Percentiles rank a stretch among this genome's conserved stretches.
These are phyloP conservation scores for Saturnispora galanensis DNA, from an alignment of 805 yeast genomes.

Conservation along the genomic window DNA sequence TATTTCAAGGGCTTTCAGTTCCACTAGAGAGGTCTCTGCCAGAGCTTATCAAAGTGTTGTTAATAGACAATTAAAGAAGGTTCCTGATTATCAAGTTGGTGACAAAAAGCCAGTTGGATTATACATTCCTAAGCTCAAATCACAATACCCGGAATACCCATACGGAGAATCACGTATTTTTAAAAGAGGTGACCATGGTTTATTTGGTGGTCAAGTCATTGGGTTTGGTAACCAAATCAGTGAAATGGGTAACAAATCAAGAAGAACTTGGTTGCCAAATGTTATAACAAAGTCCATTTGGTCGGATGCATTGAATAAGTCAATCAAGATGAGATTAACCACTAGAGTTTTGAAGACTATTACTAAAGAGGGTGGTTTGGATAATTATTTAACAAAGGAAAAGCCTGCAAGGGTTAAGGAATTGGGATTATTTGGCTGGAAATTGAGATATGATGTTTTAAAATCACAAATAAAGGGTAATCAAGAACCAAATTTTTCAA, in stretches of 20 bases:
- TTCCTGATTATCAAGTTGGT: constrained; percentile 41
- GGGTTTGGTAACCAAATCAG: constrained; percentile 70
- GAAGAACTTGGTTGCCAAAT: constrained; percentile 75
- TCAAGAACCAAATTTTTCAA: too few relatives aligned
- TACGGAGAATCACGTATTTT: constrained; percentile 71
- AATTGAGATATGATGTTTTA: constrained; percentile 67
- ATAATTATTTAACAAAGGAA: constrained; percentile 77
- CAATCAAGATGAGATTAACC: constrained; percentile 52
- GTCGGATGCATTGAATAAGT: constrained; percentile 66
- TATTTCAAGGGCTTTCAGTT: constrained; percentile 1
- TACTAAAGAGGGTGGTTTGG: constrained; percentile 91
- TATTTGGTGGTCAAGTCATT: constrained; percentile 82
- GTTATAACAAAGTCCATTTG: constrained; percentile 66
- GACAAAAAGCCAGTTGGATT: constrained; percentile 36
- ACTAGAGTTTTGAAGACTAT: constrained; percentile 80
- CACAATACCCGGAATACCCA: constrained; percentile 54
- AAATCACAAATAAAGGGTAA: constrained; percentile 21
- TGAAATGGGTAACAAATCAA: constrained; percentile 61
- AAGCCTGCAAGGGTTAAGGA: constrained; percentile 86
- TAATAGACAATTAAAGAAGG: constrained; percentile 35
- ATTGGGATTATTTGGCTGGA: constrained; percentile 90
- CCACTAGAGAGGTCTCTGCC: constrained; percentile 11
- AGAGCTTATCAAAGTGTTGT: constrained; percentile 34
- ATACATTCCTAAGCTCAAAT: constrained; percentile 34
- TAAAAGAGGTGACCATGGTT: constrained; percentile 79